Conservation (phyloP, 2,329 filamentous ascomycete species). For the Phoma sp. region DNA sequence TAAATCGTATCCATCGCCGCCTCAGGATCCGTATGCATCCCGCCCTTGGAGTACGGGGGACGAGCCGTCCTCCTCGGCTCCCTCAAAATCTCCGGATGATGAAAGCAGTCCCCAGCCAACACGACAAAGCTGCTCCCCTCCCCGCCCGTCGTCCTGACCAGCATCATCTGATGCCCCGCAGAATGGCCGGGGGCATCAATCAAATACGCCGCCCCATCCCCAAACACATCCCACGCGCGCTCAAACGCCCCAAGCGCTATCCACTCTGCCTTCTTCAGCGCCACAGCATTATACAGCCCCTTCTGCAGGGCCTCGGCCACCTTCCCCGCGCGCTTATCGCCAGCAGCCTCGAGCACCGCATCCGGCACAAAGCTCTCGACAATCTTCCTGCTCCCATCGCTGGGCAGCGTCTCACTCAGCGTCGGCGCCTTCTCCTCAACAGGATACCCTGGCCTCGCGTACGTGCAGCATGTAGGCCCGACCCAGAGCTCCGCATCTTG, state of each 20-base stretch:
- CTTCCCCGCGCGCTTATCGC: conserved; percentile 34
- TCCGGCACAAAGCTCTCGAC: conserved; percentile 37
- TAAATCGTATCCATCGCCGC: conserved; percentile 36
- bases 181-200: conserved; percentile 61
- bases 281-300: conserved; percentile 37
- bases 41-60: conserved; percentile 33
- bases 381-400: conserved; percentile 52
- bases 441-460: conserved; percentile 40
- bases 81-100: conserved; percentile 36
- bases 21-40: conserved; percentile 40
- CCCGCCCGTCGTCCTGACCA: conserved; percentile 29
- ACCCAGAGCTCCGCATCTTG: conserved; percentile 47
- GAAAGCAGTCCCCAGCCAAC: conserved; percentile 41
- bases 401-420: conserved; percentile 52
- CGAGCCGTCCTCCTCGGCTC: conserved; percentile 38
- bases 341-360: conserved; percentile 31
- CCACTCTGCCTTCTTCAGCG: conserved; percentile 39
- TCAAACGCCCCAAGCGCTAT: conserved; percentile 52
- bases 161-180: conserved; percentile 57
- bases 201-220: conserved; percentile 56
- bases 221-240: conserved; percentile 55
- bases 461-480: conserved; percentile 43
- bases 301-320: conserved; percentile 29
- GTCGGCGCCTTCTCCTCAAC: conserved; percentile 27
- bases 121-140: conserved; percentile 34